Percentiles rank a stretch among this genome's conserved stretches.
These are phyloP conservation scores for Cokeromyces recurvatus DNA, from an alignment of 371 early-diverging fungal species.

Conservation along the genomic window DNA sequence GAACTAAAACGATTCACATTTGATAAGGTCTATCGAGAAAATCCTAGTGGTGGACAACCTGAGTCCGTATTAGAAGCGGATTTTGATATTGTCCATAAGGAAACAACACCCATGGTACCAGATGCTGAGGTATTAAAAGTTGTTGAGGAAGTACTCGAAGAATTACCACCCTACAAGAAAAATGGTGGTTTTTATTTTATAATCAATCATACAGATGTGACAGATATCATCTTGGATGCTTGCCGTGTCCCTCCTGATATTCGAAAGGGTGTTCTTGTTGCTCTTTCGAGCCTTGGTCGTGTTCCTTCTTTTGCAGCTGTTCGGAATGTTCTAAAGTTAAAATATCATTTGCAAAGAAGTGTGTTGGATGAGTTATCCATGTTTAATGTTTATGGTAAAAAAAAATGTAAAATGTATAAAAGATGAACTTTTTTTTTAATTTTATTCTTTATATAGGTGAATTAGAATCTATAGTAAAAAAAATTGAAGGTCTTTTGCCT, in stretches of 20 bases:
- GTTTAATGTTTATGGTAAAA: slow-evolving; percentile 54
- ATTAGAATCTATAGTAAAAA: slow-evolving; percentile 42
- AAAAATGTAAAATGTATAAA: neutral
- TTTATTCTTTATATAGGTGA: slow-evolving; percentile 30
- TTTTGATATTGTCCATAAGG: slow-evolving; percentile 85
- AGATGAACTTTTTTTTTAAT: neutral
- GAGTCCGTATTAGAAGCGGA: slow-evolving; percentile 76
- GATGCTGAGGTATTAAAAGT: slow-evolving; percentile 91
- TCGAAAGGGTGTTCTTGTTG: slow-evolving; percentile 51
- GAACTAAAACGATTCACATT: slow-evolving; percentile 85
- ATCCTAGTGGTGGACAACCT: slow-evolving; percentile 77
- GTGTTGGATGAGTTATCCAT: slow-evolving; percentile 62
- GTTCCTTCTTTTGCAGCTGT: slow-evolving; percentile 58
- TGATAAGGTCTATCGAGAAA: slow-evolving; percentile 79
- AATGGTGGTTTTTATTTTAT: slow-evolving; percentile 52
- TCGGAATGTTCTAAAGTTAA: slow-evolving; percentile 54
- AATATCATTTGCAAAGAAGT: slow-evolving; percentile 56
- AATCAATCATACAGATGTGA: slow-evolving; percentile 56
- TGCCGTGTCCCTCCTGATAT: slow-evolving; percentile 60
- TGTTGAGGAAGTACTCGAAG: slow-evolving; percentile 80
- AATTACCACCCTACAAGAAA: slow-evolving; percentile 65
- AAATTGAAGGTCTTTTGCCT: slow-evolving; percentile 57
- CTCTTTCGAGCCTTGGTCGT: slow-evolving; percentile 56
- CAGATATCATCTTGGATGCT: slow-evolving; percentile 58
- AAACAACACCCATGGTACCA: slow-evolving; percentile 65